A percentile compares a stretch with the other conserved stretches of the same genome.
Conservation (phyloP, 2,329 filamentous ascomycete species). For the Cladobotryum mycophilum region DNA sequence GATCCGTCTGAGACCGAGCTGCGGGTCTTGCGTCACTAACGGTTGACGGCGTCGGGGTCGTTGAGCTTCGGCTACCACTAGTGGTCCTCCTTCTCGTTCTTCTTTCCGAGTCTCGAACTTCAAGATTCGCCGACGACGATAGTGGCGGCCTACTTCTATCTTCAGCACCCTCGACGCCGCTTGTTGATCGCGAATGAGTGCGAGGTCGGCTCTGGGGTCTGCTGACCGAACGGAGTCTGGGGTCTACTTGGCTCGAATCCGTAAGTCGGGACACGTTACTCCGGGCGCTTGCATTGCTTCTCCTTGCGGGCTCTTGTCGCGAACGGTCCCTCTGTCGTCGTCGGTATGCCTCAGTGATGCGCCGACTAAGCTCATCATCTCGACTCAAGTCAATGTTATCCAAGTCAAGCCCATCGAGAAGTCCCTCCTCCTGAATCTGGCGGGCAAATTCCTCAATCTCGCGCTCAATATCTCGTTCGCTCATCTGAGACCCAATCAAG, state of each 20-base stretch:
- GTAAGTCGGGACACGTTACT: conserved; percentile 30
- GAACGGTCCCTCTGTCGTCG: conserved; percentile 62
- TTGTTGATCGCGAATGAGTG: conserved; percentile 41
- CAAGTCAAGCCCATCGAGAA: conserved; percentile 82
- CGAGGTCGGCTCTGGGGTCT: conserved; percentile 29
- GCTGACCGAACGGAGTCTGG: conserved; percentile 22
- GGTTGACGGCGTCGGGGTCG: conserved; percentile 38
- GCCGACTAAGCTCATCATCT: conserved; percentile 84
- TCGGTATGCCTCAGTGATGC: conserved; percentile 83
- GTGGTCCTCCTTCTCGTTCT: conserved; percentile 43
- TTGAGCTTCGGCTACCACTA: conserved; percentile 50
- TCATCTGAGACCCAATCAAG: conserved; percentile 72
- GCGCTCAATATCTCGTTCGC: conserved; percentile 71
- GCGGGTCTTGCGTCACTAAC: conserved; percentile 42
- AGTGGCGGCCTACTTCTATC: conserved; percentile 47
- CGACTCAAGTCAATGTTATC: conserved; percentile 78
- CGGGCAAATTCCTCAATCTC: conserved; percentile 87
- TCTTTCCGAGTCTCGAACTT: conserved; percentile 24
- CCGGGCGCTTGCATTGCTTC: conserved; percentile 32
- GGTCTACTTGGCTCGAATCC: conserved; percentile 19
- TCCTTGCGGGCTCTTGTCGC: conserved; percentile 42
- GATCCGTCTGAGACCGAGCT: conserved; percentile 60
- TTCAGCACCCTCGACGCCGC: conserved; percentile 36
- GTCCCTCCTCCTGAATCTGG: conserved; percentile 80
- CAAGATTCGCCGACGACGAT: conserved; percentile 23